These are phyloP conservation scores for Leptographium procerum DNA, from an alignment of 2,329 filamentous ascomycete species.

Conservation along the genomic window DNA sequence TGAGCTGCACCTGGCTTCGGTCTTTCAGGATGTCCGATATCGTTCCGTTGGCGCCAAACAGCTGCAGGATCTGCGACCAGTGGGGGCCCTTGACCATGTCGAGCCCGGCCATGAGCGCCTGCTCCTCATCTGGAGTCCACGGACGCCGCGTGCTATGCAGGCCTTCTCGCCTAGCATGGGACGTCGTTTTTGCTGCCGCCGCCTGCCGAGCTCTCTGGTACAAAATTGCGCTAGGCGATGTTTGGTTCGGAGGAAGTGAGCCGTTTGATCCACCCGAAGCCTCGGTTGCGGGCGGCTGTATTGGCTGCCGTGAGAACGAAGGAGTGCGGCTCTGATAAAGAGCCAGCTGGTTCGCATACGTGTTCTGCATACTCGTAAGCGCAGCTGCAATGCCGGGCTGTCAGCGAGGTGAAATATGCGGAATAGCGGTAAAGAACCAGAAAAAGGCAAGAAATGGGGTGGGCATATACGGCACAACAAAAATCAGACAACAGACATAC, in stretches of 20 bases:
- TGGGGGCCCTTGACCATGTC: conserved; percentile 84
- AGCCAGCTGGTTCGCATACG: conserved; percentile 10
- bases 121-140: conserved; percentile 83
- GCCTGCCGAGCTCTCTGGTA: conserved; percentile 50
- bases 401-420: not conserved
- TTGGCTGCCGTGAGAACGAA: conserved; percentile 9
- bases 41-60: conserved; percentile 71
- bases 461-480: not conserved
- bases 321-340: conserved; percentile 8
- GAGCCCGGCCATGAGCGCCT: conserved; percentile 77
- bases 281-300: conserved; percentile 18
- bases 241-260: conserved; percentile 43
- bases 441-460: not conserved
- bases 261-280: conserved; percentile 15
- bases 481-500: not conserved
- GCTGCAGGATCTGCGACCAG: conserved; percentile 81
- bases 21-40: conserved; percentile 78
- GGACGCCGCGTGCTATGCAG: conserved; percentile 57
- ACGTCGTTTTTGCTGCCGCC: conserved; percentile 43
- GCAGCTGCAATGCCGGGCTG: conserved; percentile 3
- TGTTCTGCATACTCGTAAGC: conserved; percentile 10
- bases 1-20: conserved; percentile 80
- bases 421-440: not conserved
- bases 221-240: conserved; percentile 40
- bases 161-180: conserved; percentile 44